Evolutionary conservation across 169 alveolate species (phyloP).

Genomic region (Perkinsus chesapeaki): DNA sequence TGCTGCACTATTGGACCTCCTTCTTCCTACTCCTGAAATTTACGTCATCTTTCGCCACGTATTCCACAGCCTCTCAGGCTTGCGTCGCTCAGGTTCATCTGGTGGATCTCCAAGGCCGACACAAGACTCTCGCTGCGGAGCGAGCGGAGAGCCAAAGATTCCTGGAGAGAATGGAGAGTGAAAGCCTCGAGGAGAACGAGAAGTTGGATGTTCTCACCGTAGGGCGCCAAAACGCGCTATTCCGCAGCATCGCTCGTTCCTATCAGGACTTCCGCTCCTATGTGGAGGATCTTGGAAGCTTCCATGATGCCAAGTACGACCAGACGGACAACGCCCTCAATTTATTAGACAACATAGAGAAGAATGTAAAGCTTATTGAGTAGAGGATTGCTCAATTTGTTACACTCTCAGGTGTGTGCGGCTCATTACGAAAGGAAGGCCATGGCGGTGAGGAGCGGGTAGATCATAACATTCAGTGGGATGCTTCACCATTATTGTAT

Average conservation of each 20-base stretch:
- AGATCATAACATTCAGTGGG: neutral
- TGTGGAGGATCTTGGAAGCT: neutral
- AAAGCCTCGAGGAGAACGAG: neutral
- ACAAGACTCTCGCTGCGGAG: neutral
- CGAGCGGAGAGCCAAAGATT: neutral
- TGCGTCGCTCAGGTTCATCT: neutral
- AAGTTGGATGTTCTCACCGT: neutral
- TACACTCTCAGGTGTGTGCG: neutral
- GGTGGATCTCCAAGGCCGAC: neutral
- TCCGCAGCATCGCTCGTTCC: neutral
- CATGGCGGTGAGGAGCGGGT: neutral
- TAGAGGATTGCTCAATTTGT: neutral
- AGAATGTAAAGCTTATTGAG: neutral
- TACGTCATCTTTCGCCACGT: no score
- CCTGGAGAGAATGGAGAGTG: neutral
- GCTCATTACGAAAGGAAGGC: neutral
- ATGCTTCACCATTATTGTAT: neutral
- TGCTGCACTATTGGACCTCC: neutral
- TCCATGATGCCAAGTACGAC: neutral
- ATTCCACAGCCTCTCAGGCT: neutral
- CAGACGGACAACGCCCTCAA: neutral
- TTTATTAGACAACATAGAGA: neutral
- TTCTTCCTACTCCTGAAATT: no score
- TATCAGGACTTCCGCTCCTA: neutral
- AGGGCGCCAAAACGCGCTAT: neutral